Base-by-base conservation (phyloP, 2,329 filamentous ascomycete species). In the Alternaria viburni region DNA sequence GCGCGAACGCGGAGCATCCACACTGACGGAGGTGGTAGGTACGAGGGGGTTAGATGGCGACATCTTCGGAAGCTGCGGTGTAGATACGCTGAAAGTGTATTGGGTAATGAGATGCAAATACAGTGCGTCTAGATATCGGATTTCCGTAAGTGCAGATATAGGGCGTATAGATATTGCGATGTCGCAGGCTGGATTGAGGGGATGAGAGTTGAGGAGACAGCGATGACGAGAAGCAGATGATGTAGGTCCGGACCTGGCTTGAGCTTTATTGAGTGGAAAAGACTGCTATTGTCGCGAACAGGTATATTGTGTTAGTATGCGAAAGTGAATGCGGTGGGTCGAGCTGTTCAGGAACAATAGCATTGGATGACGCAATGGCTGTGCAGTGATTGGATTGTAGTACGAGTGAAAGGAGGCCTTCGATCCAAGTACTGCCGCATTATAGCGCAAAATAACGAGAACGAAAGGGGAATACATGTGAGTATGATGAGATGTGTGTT, bases 301-400 rank as follows among this genome's bases (percentile, higher is more conserved):
- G 1, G 32, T 9, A 0, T 36, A 36, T 5, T n/a, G 32, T 36
- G 10, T n/a, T 3, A 0, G 4, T 0, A 8, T n/a, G 32, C 8
- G 32, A n/a, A 9, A 36, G 15, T 36, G 32, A 36, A 36, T 36
- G 32, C 32, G 32, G 0, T 8, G 32, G 7, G 32, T 1, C 2
- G 32, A 36, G 15, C 0, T 36, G 32, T 36, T n/a, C 15, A n/a
- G 32, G 1, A 10, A 36, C 32, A 36, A 36, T 36, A 36, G 32
- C 32, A n/a, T 10, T 5, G 2, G 15, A 36, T 36, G 32, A 36
- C 32, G 32, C 15, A 36, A 36, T n/a, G 2, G 4, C 8, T 36
- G 32, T 9, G 32, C 32, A 36, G 7, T 36, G 15, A n/a, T 8
- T 9, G 32, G 7, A 5, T 36, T 5, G n/a, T 9, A 10, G 32